Conservation (phyloP, 495 filamentous ascomycete genomes). For the Penicillium paradoxum region DNA sequence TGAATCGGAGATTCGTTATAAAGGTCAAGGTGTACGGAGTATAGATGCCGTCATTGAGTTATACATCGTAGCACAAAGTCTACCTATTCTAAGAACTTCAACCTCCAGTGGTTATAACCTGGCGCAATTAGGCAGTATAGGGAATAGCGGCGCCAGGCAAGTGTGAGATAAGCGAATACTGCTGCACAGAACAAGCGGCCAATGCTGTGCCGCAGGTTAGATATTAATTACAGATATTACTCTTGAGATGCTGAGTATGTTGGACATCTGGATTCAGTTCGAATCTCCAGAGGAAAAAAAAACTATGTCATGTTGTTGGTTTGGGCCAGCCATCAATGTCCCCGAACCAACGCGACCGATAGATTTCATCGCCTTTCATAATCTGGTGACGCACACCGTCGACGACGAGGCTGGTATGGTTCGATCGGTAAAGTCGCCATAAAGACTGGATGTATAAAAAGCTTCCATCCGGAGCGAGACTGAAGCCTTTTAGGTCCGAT, state of each 20-base stretch:
- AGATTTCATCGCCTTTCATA: conserved; percentile 25
- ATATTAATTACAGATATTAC: neutral
- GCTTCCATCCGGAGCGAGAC: conserved; percentile 23
- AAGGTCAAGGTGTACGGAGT: no score
- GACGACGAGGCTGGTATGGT: conserved; percentile 24
- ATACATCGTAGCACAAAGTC: neutral
- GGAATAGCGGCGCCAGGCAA: neutral
- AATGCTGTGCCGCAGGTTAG: neutral
- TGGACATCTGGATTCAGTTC: neutral
- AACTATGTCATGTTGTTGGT: conserved; percentile 6
- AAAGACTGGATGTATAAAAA: conserved; percentile 28
- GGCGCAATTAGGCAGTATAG: neutral
- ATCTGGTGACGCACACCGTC: conserved; percentile 18
- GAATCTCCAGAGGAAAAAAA: neutral
- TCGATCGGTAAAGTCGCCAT: conserved; percentile 18
- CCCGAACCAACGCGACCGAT: conserved; percentile 27
- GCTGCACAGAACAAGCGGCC: neutral
- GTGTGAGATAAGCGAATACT: neutral
- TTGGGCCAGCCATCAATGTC: conserved; percentile 32
- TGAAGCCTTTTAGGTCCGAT: conserved; percentile 28
- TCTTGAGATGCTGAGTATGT: neutral
- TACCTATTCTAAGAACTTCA: neutral
- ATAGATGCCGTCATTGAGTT: neutral
- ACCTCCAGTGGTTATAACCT: neutral
- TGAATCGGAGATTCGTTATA: no score